These are phyloP conservation scores for Alternaria sp. DNA, from an alignment of 2,329 filamentous ascomycete species.

Conservation along the genomic window DNA sequence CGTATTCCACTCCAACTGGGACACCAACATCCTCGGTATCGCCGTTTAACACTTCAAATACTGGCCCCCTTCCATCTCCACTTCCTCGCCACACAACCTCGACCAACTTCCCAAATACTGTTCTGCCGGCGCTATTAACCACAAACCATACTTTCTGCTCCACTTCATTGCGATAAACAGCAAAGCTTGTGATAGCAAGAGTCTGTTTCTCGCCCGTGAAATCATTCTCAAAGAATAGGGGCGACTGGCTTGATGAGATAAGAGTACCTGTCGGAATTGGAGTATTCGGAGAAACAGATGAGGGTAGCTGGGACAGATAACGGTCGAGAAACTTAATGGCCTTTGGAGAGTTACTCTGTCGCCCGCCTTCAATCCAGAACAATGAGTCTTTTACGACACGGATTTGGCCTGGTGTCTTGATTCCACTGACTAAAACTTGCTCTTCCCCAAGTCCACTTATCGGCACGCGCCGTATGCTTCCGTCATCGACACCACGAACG, in stretches of 20 bases:
- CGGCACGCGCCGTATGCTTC: conserved; percentile 16
- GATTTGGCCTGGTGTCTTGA: conserved; percentile 20
- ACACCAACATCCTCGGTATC: conserved; percentile 15
- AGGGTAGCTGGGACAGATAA: neutral
- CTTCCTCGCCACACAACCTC: conserved; percentile 15
- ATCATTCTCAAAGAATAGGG: conserved; percentile 20
- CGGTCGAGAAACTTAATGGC: conserved; percentile 15
- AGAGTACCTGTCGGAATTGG: conserved; percentile 3
- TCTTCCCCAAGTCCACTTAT: conserved; percentile 4
- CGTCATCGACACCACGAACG: conserved; percentile 5
- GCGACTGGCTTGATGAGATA: conserved; percentile 14
- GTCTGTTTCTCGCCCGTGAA: conserved; percentile 15
- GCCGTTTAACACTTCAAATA: conserved; percentile 16
- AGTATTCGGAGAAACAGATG: neutral
- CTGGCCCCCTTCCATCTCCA: conserved; percentile 4
- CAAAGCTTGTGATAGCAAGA: conserved; percentile 20
- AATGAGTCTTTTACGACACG: conserved; percentile 11
- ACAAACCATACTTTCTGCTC: conserved; percentile 19
- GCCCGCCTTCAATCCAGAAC: conserved; percentile 17
- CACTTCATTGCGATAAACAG: conserved; percentile 5
- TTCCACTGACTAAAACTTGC: conserved; percentile 10
- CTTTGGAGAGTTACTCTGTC: conserved; percentile 16
- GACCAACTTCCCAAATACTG: conserved; percentile 22
- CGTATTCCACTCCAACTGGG: conserved; percentile 21
- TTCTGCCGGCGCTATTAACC: conserved; percentile 11